These are phyloP conservation scores for Trametopsis cervina DNA, from an alignment of 768 basidiomycete species.

Conservation along the genomic window DNA sequence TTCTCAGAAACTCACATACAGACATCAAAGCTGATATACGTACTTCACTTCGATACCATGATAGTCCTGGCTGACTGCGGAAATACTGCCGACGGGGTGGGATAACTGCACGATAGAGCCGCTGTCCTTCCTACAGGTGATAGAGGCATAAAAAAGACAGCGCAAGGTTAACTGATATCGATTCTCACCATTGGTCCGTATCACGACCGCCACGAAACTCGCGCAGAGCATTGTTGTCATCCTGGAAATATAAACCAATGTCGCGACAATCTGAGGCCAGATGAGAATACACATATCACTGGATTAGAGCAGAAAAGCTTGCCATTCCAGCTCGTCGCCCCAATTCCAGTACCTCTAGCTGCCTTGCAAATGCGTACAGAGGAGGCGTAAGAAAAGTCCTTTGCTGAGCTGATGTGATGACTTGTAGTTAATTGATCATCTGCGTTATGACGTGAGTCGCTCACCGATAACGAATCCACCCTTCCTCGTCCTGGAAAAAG, in stretches of 20 bases:
- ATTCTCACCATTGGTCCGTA: too few relatives aligned
- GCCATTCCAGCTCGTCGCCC: constrained; percentile 1
- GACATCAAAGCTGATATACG: background rate
- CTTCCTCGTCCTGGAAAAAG: constrained; percentile 3
- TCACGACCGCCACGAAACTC: background rate
- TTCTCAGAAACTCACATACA: too few relatives aligned
- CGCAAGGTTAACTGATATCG: too few relatives aligned
- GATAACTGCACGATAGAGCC: background rate
- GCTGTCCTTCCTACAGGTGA: background rate
- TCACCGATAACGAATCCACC: constrained; percentile 3
- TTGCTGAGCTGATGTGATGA: too few relatives aligned
- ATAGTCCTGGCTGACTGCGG: background rate
- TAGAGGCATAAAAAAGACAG: background rate
- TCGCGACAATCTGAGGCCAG: background rate
- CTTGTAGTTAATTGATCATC: too few relatives aligned
- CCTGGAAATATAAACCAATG: constrained; percentile 5
- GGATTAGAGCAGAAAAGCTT: too few relatives aligned
- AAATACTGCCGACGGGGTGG: constrained; percentile 1
- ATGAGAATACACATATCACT: too few relatives aligned
- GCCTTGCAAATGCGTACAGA: background rate
- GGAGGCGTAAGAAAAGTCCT: background rate
- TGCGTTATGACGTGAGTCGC: background rate
- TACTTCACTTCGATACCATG: constrained; percentile 1
- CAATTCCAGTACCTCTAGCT: background rate
- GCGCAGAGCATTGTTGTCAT: background rate